A percentile compares a stretch with the other conserved stretches of the same genome.
Evolutionary conservation across 2,329 filamentous ascomycete species (phyloP).

Genomic region (Aspergillus vadensis): DNA sequence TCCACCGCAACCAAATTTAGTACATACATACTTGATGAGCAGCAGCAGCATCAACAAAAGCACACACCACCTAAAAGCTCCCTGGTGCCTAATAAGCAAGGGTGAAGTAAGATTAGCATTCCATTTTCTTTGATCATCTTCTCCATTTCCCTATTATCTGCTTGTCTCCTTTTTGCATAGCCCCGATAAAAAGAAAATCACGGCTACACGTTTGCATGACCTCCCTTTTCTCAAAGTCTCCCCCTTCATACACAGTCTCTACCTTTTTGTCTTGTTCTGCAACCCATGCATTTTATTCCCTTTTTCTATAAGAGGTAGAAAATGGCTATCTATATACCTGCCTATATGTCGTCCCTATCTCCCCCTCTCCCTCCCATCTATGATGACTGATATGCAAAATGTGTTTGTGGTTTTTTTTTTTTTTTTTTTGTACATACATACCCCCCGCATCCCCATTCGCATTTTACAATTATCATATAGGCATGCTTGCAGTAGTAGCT

Average conservation of each 20-base stretch:
- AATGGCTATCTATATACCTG: no score
- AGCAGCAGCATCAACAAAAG: not conserved
- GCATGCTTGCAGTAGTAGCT: not conserved
- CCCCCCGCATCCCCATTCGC: not conserved
- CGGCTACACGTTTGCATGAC: not conserved
- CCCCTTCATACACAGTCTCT: not conserved
- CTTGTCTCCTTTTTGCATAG: slow-evolving; percentile 12
- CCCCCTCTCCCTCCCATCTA: not conserved
- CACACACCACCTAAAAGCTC: not conserved
- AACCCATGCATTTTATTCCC: not conserved
- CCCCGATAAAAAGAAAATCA: not conserved
- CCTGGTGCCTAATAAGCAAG: not conserved
- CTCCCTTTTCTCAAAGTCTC: not conserved
- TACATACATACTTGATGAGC: slow-evolving; percentile 9
- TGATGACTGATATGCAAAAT: slow-evolving; percentile 6
- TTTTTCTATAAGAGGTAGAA: not conserved
- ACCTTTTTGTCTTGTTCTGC: not conserved
- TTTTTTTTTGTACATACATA: slow-evolving; percentile 19
- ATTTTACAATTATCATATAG: not conserved
- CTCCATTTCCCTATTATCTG: not conserved
- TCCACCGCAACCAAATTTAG: slow-evolving; percentile 21
- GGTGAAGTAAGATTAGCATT: not conserved
- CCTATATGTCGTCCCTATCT: not conserved
- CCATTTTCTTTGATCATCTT: not conserved
- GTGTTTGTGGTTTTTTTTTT: not conserved